Evolutionary conservation across 2,329 filamentous ascomycete genomes (phyloP).

Genomic region (Furcasterigmium furcatum): DNA sequence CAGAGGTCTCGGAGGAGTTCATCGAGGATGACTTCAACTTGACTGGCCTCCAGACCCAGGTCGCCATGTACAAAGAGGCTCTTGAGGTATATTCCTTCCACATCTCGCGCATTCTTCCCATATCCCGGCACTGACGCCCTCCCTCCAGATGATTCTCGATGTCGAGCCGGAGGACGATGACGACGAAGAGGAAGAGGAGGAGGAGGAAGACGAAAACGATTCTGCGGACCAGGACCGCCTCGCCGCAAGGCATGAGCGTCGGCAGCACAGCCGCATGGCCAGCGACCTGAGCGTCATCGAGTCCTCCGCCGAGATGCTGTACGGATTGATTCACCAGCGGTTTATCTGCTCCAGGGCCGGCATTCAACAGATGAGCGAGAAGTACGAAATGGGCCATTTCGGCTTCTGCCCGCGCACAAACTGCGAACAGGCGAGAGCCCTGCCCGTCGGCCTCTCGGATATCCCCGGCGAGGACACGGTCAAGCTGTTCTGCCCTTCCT

Average conservation of each 20-base stretch:
- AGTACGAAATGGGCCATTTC: slow-evolving; percentile 96
- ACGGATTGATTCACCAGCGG: slow-evolving; percentile 95
- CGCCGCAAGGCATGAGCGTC: slow-evolving; percentile 56
- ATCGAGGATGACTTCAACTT: slow-evolving; percentile 99
- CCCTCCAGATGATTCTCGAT: slow-evolving; percentile 82
- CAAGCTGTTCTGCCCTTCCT: slow-evolving; percentile 96
- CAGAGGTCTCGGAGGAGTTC: slow-evolving; percentile 97
- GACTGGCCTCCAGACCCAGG: slow-evolving; percentile 90
- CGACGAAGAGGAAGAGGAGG: slow-evolving; percentile 76
- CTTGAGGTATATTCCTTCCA: slow-evolving; percentile 69
- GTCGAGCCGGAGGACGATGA: slow-evolving; percentile 95
- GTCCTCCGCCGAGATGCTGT: slow-evolving; percentile 95
- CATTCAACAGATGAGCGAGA: slow-evolving; percentile 99
- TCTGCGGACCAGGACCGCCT: slow-evolving; percentile 59
- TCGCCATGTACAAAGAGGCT: slow-evolving; percentile 98
- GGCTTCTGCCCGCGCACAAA: slow-evolving; percentile 92
- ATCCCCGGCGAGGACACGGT: slow-evolving; percentile 96
- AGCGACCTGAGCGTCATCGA: slow-evolving; percentile 95
- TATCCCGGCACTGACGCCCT: slow-evolving; percentile 13
- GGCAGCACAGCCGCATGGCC: slow-evolving; percentile 79
- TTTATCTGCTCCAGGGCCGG: slow-evolving; percentile 96
- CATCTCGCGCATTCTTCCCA: neutral
- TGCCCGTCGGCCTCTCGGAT: slow-evolving; percentile 91
- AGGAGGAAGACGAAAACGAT: slow-evolving; percentile 70
- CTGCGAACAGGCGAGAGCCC: slow-evolving; percentile 84